Conservation (phyloP, 129 eudicot species). For the Cynara cardunculus region DNA sequence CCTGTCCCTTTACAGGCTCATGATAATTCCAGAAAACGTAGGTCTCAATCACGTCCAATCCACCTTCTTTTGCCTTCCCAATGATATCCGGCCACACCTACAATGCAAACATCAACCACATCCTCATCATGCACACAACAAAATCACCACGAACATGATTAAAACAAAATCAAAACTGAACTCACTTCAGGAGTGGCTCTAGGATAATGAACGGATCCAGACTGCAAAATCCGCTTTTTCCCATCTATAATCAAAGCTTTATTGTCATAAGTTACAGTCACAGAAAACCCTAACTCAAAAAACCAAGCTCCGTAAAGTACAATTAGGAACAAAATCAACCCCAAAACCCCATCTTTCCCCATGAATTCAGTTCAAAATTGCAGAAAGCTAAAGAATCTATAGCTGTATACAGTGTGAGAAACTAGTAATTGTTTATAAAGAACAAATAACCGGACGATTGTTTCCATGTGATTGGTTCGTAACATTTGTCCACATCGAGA, state of each 20-base stretch:
- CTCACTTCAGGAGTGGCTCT: conserved; percentile 74
- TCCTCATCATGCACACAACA: background rate
- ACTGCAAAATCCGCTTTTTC: conserved; percentile 61
- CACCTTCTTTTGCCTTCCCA: conserved; percentile 73
- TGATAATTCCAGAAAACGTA: conserved; percentile 88
- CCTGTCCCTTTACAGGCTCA: conserved; percentile 81
- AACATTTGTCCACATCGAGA: conserved; percentile 27
- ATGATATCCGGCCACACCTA: conserved; percentile 77
- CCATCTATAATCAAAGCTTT: conserved; percentile 77
- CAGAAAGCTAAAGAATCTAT: background rate
- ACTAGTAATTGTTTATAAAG: background rate
- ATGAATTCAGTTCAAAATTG: conserved; percentile 25
- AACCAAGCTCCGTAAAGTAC: conserved; percentile 38
- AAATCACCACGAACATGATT: background rate
- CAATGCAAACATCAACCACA: conserved; percentile 12
- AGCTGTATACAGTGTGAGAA: background rate
- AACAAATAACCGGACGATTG: conserved; percentile 3
- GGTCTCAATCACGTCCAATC: conserved; percentile 73
- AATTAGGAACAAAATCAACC: conserved; percentile 28
- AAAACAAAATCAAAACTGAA: background rate
- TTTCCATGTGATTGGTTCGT: conserved; percentile 28
- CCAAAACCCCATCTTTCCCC: conserved; percentile 18
- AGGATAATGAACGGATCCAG: conserved; percentile 82
- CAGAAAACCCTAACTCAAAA: conserved; percentile 33
- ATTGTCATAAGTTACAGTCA: conserved; percentile 56